Base-by-base conservation (phyloP, 2,329 filamentous ascomycete genomes). In the Cephalotrichum gorgonifer region DNA sequence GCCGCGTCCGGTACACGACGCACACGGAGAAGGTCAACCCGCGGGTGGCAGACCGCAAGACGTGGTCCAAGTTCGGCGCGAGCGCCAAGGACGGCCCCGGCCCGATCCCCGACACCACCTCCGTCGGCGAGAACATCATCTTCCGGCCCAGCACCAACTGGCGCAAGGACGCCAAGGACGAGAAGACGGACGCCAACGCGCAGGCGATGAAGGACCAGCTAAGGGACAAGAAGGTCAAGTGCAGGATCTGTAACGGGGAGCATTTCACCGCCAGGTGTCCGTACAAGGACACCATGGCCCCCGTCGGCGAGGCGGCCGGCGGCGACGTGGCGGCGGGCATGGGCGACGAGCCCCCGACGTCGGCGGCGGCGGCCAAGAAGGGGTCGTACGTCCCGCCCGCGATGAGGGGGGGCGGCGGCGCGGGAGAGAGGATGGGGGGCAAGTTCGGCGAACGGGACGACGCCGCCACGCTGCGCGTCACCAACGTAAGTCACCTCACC, bases 211-310 rank as follows among this genome's bases (percentile, higher is more conserved):
- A 86, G 73, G 80, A 84, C 64, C 85, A 87, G 73, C 78, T 97
- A 63, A 95, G 93, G 81, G 90, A 96, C 75, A 95, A 96, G 81
- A 94, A 96, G 76, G 94, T 98, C 77, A 97, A 97, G 80, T 98
- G 93, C 72, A 86, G 93, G 78, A 97, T 98, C 66, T 98, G 93
- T 75, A 87, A 84, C 66, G 93, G 91, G 65, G 93, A 98, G 76
- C 93, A 98, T 81, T 98, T 97, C 78, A 98, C 93, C 39, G 91
- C 91, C 58, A 85, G 93, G 68, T 98, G 93, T 81, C 93, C 93
- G 31, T 98, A 95, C 84, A 98, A 97, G 77, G 93, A 97, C 67
- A 98, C 91, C 60, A 96, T 98, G 89, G 89, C 91, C 31, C 93
- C 87, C 33, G 81, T 90, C 53, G 82, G 83, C 56, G 80, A 82